phyloP scores from a whole-genome alignment of 768 basidiomycete species.

The Phaffia tasmanica region DNA sequence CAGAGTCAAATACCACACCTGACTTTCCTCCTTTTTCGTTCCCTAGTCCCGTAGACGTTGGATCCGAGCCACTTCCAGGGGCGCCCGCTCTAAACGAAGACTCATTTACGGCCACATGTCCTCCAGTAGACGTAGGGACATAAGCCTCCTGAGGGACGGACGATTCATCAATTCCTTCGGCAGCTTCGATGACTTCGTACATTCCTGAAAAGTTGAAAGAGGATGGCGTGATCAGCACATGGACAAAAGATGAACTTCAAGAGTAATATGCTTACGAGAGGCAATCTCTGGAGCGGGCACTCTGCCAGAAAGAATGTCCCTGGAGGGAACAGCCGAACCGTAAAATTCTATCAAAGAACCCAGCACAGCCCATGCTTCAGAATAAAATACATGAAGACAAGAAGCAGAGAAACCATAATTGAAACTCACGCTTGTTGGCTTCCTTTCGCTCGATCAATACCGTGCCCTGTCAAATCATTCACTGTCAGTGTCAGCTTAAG shows the following conservation, averaged over 20 bases:
- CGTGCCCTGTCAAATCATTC: slow-evolving; percentile 44
- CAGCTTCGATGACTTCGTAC: slow-evolving; percentile 84
- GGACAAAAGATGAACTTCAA: neutral
- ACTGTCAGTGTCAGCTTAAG: too few species aligned
- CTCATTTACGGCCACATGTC: slow-evolving; percentile 27
- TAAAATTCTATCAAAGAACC: slow-evolving; percentile 64
- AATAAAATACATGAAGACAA: neutral
- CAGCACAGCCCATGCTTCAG: neutral
- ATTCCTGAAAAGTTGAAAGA: slow-evolving; percentile 52
- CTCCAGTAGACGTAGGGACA: slow-evolving; percentile 47
- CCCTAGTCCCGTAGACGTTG: neutral
- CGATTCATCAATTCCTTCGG: slow-evolving; percentile 75
- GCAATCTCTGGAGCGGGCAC: slow-evolving; percentile 91
- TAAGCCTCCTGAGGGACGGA: slow-evolving; percentile 68
- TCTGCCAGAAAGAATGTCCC: slow-evolving; percentile 80
- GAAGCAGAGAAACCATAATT: neutral
- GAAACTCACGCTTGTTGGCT: slow-evolving; percentile 49
- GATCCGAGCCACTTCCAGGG: neutral
- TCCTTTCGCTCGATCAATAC: slow-evolving; percentile 90
- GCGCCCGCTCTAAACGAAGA: slow-evolving; percentile 12
- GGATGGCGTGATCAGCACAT: neutral
- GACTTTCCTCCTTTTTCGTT: too few species aligned
- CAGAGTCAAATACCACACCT: too few species aligned
- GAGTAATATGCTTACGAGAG: slow-evolving; percentile 3
- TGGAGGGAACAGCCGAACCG: slow-evolving; percentile 75